Evolutionary conservation across 2,329 filamentous ascomycete genomes (phyloP).

Genomic region (Xylaria digitata): DNA sequence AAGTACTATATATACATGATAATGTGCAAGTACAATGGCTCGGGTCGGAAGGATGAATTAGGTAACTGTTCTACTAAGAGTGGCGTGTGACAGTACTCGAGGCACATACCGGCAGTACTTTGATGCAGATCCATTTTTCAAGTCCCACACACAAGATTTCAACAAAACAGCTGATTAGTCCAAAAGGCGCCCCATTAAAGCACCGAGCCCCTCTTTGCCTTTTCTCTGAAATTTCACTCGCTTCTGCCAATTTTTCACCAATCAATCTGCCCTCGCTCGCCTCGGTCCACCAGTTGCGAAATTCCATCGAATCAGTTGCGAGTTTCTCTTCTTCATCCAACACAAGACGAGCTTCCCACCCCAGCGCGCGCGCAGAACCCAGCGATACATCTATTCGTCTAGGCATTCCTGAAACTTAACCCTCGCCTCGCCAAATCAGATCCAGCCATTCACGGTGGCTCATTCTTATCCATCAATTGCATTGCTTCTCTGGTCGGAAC

Average conservation of each 20-base stretch:
- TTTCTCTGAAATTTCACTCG: constrained; percentile 51
- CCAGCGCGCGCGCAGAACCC: constrained; percentile 24
- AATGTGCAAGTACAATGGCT: constrained; percentile 14
- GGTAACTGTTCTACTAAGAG: constrained; percentile 16
- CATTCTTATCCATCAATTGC: constrained; percentile 31
- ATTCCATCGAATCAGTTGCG: constrained; percentile 52
- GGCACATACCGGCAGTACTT: constrained; percentile 26
- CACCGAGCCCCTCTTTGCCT: constrained; percentile 46
- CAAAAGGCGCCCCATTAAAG: constrained; percentile 51
- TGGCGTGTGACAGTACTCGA: constrained; percentile 25
- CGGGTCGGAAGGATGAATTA: constrained; percentile 24
- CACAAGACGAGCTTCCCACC: constrained; percentile 41
- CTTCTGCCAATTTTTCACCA: constrained; percentile 52
- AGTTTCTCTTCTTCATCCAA: constrained; percentile 48
- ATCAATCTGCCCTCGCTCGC: constrained; percentile 48
- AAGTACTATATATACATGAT: neutral
- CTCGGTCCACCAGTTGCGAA: constrained; percentile 50
- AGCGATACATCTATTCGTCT: constrained; percentile 42
- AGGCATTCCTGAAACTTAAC: constrained; percentile 43
- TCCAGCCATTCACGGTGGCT: constrained; percentile 36
- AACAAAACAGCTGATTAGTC: constrained; percentile 51
- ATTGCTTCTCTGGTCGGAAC: constrained; percentile 22
- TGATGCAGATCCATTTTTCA: constrained; percentile 18
- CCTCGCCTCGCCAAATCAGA: constrained; percentile 45
- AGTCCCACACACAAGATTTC: constrained; percentile 38